Base-by-base conservation (phyloP, 2,329 filamentous ascomycete genomes). In the Colletotrichum salicis region DNA sequence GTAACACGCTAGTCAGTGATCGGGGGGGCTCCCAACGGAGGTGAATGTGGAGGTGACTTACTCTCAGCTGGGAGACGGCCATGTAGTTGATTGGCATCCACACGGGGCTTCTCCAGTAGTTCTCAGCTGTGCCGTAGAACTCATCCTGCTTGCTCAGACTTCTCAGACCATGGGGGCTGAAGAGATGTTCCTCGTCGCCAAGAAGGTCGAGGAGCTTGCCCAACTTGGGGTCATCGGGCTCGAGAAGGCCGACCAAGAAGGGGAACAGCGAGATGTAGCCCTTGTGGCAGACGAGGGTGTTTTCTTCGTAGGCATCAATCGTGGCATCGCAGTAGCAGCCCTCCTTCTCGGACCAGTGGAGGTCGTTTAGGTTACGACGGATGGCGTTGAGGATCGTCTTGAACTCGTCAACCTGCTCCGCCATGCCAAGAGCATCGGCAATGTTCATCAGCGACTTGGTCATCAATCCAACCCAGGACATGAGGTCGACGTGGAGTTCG, bases 391-490 rank as follows among this genome's bases (percentile, higher is more conserved):
- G 89, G 67, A 93, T 93, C 72, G 89, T 90, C 56, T 85, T 86
- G 76, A 96, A 94, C 77, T 93, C 90, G 27, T 89, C 87, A 0
- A 88, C 91, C 76, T 98, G 96, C 41, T 97, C 95, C 0, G 84
- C 82, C 75, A 95, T 89, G 58, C 89, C 91, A n/a, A 98, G 87
- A 31, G 91, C 89, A 57, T 89, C 85, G 1, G 95, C 94, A 76
- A 98, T 93, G 76, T 92, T 93, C 77, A 91, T 88, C 66, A 99
- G 89, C n/a, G 93, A 92, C 75, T 92, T 91, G 52, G 94, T 92
- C 94, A 98, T 97, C 85, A 98, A 90, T n/a, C 96, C 96, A 83
- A 99, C 93, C 96, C 96, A 99, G 64, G 94, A 94, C 81, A 99
- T 93, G 65, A 98, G 87, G 82, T 99, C 96, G 35, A 97, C 92